phyloP scores from a whole-genome alignment of 1,139 yeast species.

The Diutina pseudorugosa region DNA sequence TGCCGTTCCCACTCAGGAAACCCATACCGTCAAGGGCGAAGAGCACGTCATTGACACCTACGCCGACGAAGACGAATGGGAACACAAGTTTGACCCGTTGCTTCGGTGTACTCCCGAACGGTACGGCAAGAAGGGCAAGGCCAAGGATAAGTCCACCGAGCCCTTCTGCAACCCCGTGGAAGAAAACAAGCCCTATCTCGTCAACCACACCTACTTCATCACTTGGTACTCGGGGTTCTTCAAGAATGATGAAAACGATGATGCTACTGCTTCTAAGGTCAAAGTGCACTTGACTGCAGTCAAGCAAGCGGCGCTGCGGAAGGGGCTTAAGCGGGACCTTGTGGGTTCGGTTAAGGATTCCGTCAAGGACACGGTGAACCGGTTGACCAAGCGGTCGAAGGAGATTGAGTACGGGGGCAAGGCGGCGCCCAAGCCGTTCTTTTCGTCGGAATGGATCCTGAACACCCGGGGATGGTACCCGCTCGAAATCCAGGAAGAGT shows the following conservation, averaged over 20 bases:
- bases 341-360: background rate
- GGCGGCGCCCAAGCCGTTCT: slow-evolving; percentile 39
- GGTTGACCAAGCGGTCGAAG: slow-evolving; percentile 18
- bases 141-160: slow-evolving; percentile 41
- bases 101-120: slow-evolving; percentile 76
- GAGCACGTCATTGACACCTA: slow-evolving; percentile 39
- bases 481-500: slow-evolving; percentile 43
- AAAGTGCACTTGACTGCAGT: slow-evolving; percentile 57
- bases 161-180: slow-evolving; percentile 72
- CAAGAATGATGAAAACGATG: slow-evolving; percentile 22
- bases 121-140: slow-evolving; percentile 53
- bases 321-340: slow-evolving; percentile 38
- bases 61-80: slow-evolving; percentile 56
- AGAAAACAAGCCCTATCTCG: slow-evolving; percentile 42
- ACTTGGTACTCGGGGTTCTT: slow-evolving; percentile 70
- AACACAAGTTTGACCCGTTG: slow-evolving; percentile 60
- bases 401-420: slow-evolving; percentile 28
- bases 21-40: slow-evolving; percentile 41
- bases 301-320: slow-evolving; percentile 38
- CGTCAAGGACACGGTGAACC: background rate
- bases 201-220: slow-evolving; percentile 56
- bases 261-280: slow-evolving; percentile 27
- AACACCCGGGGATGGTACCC: slow-evolving; percentile 57
- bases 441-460: slow-evolving; percentile 56
- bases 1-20: slow-evolving; percentile 52